Base-by-base conservation (phyloP, 148 eudicot genomes). In the Hydrangea macrophylla region DNA sequence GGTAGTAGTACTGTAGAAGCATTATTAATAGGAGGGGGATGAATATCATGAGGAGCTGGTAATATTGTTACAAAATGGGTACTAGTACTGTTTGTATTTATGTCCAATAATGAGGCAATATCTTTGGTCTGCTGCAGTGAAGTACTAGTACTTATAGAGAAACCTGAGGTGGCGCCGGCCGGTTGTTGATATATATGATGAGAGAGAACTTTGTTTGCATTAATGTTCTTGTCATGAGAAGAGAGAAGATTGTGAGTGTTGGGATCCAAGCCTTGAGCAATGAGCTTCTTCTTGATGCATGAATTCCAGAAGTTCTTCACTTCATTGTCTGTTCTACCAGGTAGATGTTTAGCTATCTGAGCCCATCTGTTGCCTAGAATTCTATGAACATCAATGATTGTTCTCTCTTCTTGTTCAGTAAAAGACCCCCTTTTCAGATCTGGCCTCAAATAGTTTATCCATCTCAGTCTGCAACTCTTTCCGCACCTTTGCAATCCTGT, bases 331-430 rank as follows among this genome's bases (percentile, higher is more conserved):
- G 84, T 80, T 60, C 84, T 76, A 8, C 84, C 84, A 0, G 84
- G 84, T 48, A 80, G 40, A 33, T 80, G 81, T 48, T 80, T 80
- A 8, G 84, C 84, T 60, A 80, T 80, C 39, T 76, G 80, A 28
- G 82, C 85, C 82, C 85, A 78, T 66, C 77, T 62, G 70, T 82
- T 82, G 36, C 82, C 80, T n/a, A 82, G 62, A 13, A 78, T 78
- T 50, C 82, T 65, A 67, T 80, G 84, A 10, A 77, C 84, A 54
- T 80, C 78, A 0, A 80, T 73, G 62, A 80, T 80, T 8, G 75
- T 77, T 55, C 78, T 36, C 65, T 80, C 84, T 65, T 80, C 84
- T n/a, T 76, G 75, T 65, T 76, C 84, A 0, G 73, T 80, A 9
- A 80, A 80, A 13, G 78, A 70, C 1, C 84, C 84, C 55, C 81